Evolutionary conservation across 371 early-diverging fungal genomes (phyloP).

Genomic region (Chytridiales sp.): DNA sequence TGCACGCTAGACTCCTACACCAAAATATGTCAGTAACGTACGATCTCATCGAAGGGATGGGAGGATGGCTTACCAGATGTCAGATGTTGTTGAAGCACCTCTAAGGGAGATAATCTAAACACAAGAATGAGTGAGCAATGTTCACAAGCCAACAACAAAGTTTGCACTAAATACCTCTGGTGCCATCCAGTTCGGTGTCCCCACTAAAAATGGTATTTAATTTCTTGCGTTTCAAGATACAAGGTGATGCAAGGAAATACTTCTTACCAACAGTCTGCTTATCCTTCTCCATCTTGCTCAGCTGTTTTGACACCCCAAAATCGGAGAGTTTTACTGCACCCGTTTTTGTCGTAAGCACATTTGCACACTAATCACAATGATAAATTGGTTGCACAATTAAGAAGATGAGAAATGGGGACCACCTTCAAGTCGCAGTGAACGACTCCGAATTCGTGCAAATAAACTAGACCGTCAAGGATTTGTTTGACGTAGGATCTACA

Average conservation of each 20-base stretch:
- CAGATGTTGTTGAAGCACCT: constrained; percentile 78
- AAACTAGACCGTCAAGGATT: constrained; percentile 37
- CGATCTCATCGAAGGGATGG: not conserved
- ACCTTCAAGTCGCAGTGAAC: constrained; percentile 41
- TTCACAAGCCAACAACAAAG: not conserved
- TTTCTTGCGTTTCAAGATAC: not conserved
- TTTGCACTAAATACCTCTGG: constrained; percentile 34
- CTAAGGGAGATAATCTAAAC: constrained; percentile 65
- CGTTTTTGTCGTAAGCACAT: constrained; percentile 43
- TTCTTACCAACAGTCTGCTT: constrained; percentile 22
- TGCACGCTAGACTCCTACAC: constrained; percentile 73
- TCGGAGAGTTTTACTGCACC: constrained; percentile 43
- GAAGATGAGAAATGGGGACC: too few relatives aligned
- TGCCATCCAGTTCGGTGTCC: constrained; percentile 44
- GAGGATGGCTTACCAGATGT: constrained; percentile 68
- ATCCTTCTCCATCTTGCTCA: constrained; percentile 34
- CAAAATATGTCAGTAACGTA: not conserved
- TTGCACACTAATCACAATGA: constrained; percentile 37
- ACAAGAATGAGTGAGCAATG: too few relatives aligned
- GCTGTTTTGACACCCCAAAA: constrained; percentile 41
- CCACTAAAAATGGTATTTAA: too few relatives aligned
- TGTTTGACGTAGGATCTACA: constrained; percentile 27
- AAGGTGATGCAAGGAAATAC: not conserved
- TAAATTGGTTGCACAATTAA: constrained; percentile 45
- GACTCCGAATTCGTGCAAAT: constrained; percentile 39